Conservation (phyloP, 2,329 filamentous ascomycete genomes). For the Alternaria solani region DNA sequence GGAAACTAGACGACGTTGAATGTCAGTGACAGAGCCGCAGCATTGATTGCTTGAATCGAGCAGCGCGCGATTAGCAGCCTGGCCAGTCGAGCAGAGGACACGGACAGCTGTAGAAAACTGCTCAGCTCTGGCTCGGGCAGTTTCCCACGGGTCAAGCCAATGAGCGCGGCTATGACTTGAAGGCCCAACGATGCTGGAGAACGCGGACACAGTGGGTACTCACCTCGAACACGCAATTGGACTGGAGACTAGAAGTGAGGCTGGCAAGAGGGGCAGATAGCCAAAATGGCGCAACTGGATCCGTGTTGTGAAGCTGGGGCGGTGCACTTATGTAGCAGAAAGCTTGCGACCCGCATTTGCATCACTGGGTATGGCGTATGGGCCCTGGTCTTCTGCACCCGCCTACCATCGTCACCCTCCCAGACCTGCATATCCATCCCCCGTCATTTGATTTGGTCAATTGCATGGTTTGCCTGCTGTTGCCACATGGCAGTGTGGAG, state of each 20-base stretch:
- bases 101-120: constrained; percentile 22
- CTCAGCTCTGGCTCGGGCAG: constrained; percentile 23
- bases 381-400: constrained; percentile 37
- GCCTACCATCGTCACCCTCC: constrained; percentile 24
- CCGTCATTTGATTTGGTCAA: constrained; percentile 3
- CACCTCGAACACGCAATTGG: constrained; percentile 24
- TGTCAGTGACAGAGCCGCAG: constrained; percentile 33
- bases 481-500: constrained; percentile 15
- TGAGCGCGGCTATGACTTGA: constrained; percentile 24
- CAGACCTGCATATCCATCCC: constrained; percentile 24
- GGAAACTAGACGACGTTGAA: constrained; percentile 21
- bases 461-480: constrained; percentile 4
- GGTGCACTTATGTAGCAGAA: constrained; percentile 39
- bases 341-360: constrained; percentile 42
- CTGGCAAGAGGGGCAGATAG: constrained; percentile 6
- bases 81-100: constrained; percentile 18
- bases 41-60: constrained; percentile 30
- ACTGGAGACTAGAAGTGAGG: constrained; percentile 7
- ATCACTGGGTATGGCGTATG: constrained; percentile 33
- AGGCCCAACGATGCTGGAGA: constrained; percentile 29
- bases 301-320: constrained; percentile 24
- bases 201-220: constrained; percentile 25
- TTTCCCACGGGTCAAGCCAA: constrained; percentile 28
- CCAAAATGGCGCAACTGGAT: constrained; percentile 31
- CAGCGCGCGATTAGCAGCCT: constrained; percentile 35